Conservation (phyloP, 768 basidiomycete species). For the Boletus rubescentipes region DNA sequence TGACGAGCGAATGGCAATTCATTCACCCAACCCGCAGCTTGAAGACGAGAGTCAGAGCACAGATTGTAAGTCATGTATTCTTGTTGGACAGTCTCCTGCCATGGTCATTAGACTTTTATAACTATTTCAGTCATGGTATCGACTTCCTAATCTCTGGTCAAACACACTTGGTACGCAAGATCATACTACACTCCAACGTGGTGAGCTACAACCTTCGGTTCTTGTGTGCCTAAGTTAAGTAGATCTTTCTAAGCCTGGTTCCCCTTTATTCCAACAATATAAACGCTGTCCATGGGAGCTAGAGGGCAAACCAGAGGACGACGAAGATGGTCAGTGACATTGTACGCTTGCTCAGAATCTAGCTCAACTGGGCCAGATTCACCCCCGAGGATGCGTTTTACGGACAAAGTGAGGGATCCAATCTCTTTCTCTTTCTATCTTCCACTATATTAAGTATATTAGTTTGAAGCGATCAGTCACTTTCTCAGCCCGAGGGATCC, state of each 20-base stretch:
- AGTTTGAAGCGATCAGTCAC: constrained; percentile 80
- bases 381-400: constrained; percentile 71
- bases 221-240: constrained; percentile 1
- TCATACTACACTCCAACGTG: constrained; percentile 84
- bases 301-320: constrained; percentile 75
- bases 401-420: constrained; percentile 53
- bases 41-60: constrained; percentile 50
- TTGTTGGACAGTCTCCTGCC: not conserved
- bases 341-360: not conserved
- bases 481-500: constrained; percentile 74
- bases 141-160: constrained; percentile 80
- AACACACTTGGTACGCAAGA: constrained; percentile 76
- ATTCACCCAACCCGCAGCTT: constrained; percentile 46
- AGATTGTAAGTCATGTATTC: constrained; percentile 42
- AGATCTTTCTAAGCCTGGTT: constrained; percentile 61
- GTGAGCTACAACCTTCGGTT: constrained; percentile 42
- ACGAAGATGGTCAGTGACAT: constrained; percentile 64
- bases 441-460: not conserved
- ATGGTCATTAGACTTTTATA: constrained; percentile 71
- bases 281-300: constrained; percentile 92
- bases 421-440: not conserved
- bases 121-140: constrained; percentile 89
- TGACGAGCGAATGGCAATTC: constrained; percentile 85
- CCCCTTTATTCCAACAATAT: constrained; percentile 86
- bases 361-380: constrained; percentile 47